Evolutionary conservation across 2,329 filamentous ascomycete genomes (phyloP).

Genomic region (Delphinella strobiligena): DNA sequence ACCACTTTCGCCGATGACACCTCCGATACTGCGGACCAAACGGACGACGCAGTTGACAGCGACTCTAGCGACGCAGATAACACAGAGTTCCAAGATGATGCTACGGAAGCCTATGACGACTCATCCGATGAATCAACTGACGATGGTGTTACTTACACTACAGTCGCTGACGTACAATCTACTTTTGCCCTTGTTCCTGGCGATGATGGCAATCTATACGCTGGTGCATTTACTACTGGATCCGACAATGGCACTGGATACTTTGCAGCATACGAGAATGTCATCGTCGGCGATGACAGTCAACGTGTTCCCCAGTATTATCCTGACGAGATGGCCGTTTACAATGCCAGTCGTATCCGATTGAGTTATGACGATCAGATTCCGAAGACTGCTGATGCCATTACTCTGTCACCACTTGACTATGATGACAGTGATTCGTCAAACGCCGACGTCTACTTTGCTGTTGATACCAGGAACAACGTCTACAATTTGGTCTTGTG

Average conservation of each 20-base stretch:
- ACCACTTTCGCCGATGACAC: neutral
- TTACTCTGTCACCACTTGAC: neutral
- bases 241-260: neutral
- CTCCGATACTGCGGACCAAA: conserved; percentile 1
- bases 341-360: conserved; percentile 3
- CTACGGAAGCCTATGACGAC: neutral
- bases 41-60: conserved; percentile 1
- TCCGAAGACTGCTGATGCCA: conserved; percentile 1
- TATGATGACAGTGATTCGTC: neutral
- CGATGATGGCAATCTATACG: conserved; percentile 2
- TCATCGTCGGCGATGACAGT: conserved; percentile 1
- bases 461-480: neutral
- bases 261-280: conserved; percentile 1
- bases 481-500: conserved; percentile 3
- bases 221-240: neutral
- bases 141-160: neutral
- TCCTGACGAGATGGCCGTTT: conserved; percentile 4
- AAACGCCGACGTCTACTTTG: conserved; percentile 1
- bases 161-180: neutral
- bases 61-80: conserved; percentile 1
- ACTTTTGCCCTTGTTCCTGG: conserved; percentile 1
- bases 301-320: conserved; percentile 1
- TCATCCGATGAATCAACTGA: neutral
- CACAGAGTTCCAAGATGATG: neutral
- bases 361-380: neutral